Conservation (phyloP, 192 early-diverging fungal species). For the Paraglomus brasilianum region DNA sequence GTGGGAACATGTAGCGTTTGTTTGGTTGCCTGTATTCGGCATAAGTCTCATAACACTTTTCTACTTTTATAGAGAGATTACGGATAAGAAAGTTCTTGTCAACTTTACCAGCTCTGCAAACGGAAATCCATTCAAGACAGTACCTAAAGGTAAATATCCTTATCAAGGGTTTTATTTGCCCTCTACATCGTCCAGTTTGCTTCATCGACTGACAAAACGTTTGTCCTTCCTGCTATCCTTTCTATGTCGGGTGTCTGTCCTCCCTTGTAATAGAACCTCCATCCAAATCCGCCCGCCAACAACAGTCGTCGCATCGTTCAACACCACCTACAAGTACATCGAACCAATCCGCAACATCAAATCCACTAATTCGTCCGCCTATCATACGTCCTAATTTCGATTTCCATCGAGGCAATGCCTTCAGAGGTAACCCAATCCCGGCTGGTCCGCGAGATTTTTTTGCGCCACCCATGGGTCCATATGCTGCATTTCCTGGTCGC, state of each 20-base stretch:
- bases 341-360: conserved; percentile 13
- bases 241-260: too few relatives aligned
- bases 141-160: conserved; percentile 40
- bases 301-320: conserved; percentile 21
- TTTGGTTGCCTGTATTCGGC: neutral
- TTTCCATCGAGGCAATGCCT: conserved; percentile 23
- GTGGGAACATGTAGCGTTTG: neutral
- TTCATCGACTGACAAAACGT: too few relatives aligned
- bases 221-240: too few relatives aligned
- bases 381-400: conserved; percentile 21
- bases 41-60: neutral
- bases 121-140: conserved; percentile 42
- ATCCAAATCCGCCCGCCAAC: conserved; percentile 31
- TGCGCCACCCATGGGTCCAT: conserved; percentile 16
- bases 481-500: conserved; percentile 10
- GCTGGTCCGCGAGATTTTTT: conserved; percentile 32
- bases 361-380: conserved; percentile 28
- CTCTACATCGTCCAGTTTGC: too few relatives aligned
- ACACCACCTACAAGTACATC: neutral
- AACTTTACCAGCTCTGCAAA: conserved; percentile 38
- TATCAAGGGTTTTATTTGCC: too few relatives aligned
- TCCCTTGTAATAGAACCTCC: conserved; percentile 31
- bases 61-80: conserved; percentile 30
- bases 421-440: conserved; percentile 7
- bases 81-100: conserved; percentile 35